phyloP scores from a whole-genome alignment of 306 rosid genomes.

The Cicer cuneatum region DNA sequence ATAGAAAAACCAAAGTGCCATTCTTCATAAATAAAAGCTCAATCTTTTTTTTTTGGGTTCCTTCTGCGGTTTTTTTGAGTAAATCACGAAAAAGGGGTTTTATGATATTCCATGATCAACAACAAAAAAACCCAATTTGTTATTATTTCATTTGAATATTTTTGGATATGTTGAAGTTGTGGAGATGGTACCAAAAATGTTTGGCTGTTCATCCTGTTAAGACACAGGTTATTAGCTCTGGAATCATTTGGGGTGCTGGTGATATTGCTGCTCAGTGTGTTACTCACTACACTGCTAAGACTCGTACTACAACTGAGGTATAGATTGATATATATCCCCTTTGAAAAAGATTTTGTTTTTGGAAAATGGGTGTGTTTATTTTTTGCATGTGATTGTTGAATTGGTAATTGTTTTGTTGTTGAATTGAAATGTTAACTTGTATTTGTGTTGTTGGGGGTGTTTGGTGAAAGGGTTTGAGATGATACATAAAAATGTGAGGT shows the following conservation, averaged over 20 bases:
- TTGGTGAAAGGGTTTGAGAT: slow-evolving; percentile 16
- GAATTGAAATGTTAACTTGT: slow-evolving; percentile 5
- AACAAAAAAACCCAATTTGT: neutral
- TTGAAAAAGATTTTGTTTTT: slow-evolving; percentile 19
- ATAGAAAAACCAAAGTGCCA: neutral
- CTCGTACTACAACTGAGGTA: neutral
- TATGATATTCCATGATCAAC: slow-evolving; percentile 27
- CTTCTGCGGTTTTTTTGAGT: neutral
- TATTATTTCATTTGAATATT: neutral
- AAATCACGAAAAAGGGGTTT: slow-evolving; percentile 32
- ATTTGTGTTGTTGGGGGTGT: neutral
- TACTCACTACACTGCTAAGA: slow-evolving; percentile 50
- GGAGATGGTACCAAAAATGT: slow-evolving; percentile 66
- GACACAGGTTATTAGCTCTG: slow-evolving; percentile 69
- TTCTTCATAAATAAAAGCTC: neutral
- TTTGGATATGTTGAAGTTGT: slow-evolving; percentile 57
- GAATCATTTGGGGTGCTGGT: slow-evolving; percentile 66
- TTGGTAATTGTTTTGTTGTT: slow-evolving; percentile 17
- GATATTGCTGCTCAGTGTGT: slow-evolving; percentile 66
- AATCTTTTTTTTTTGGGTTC: neutral
- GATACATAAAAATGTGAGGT: neutral
- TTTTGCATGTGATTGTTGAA: slow-evolving; percentile 31
- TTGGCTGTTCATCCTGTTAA: slow-evolving; percentile 64
- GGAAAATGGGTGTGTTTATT: slow-evolving; percentile 13
- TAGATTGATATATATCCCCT: neutral